These are phyloP conservation scores for Fusarium goolgardi DNA, from an alignment of 2,329 filamentous ascomycete species.

Conservation along the genomic window DNA sequence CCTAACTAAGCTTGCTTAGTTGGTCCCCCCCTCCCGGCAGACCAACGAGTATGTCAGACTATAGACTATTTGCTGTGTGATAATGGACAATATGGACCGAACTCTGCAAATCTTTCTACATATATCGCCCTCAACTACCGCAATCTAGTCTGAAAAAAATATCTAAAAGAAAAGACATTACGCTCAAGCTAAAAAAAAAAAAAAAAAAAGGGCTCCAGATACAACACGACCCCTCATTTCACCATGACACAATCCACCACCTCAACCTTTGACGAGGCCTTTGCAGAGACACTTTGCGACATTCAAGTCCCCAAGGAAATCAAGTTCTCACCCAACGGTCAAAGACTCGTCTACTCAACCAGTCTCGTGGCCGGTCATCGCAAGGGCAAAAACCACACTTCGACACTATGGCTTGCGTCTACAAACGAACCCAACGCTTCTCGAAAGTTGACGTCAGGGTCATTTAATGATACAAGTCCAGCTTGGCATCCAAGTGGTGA, in stretches of 20 bases:
- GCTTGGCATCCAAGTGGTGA: slow-evolving; percentile 26
- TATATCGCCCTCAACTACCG: neutral
- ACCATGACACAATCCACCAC: slow-evolving; percentile 8
- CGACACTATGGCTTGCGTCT: slow-evolving; percentile 37
- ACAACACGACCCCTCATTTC: neutral
- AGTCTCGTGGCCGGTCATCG: neutral
- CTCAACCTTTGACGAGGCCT: slow-evolving; percentile 6
- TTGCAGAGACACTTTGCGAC: slow-evolving; percentile 28
- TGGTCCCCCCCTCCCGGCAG: too few species aligned
- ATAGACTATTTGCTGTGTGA: too few species aligned
- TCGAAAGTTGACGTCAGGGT: slow-evolving; percentile 13
- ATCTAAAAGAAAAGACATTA: neutral
- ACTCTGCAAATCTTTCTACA: neutral
- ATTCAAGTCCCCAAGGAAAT: slow-evolving; percentile 24
- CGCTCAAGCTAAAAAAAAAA: neutral
- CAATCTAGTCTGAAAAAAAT: neutral
- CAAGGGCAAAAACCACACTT: slow-evolving; percentile 24
- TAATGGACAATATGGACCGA: too few species aligned
- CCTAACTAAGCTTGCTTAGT: too few species aligned
- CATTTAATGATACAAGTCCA: neutral
- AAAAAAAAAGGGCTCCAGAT: neutral
- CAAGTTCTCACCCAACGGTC: slow-evolving; percentile 16
- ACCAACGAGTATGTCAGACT: neutral
- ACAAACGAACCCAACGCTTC: slow-evolving; percentile 15
- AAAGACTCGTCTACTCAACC: slow-evolving; percentile 23